A percentile compares a stretch with the other conserved stretches of the same genome.
Conservation (phyloP, 1,284 basidiomycete genomes). For the Athelia sp. region DNA sequence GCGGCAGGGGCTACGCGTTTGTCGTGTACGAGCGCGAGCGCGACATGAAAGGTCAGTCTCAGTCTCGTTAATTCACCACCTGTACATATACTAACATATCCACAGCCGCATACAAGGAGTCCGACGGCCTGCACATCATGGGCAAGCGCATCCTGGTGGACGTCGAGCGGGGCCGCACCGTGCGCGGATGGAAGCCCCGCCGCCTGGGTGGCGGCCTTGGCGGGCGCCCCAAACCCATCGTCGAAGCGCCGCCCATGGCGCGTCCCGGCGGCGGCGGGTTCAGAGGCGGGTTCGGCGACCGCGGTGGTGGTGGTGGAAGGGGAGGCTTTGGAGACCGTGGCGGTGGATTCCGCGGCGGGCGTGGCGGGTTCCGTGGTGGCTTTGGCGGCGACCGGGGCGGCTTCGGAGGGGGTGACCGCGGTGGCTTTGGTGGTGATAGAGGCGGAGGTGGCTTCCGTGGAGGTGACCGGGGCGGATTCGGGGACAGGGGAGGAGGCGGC, state of each 20-base stretch:
- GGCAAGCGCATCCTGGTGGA: constrained; percentile 95
- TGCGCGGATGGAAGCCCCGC: constrained; percentile 97
- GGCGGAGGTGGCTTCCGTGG: constrained; percentile 22
- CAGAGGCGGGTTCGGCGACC: constrained; percentile 34
- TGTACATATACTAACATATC: constrained; percentile 10
- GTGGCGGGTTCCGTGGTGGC: constrained; percentile 25
- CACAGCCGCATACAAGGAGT: constrained; percentile 97
- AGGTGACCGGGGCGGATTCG: constrained; percentile 24
- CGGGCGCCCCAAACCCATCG: constrained; percentile 85
- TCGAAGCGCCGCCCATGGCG: constrained; percentile 35
- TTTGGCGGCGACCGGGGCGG: constrained; percentile 29
- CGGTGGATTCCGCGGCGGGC: too few species aligned
- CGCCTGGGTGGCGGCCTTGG: constrained; percentile 94
- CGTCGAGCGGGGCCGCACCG: constrained; percentile 96
- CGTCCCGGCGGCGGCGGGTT: constrained; percentile 38
- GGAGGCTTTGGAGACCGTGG: constrained; percentile 40
- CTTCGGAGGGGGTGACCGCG: constrained; percentile 30
- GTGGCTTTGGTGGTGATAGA: constrained; percentile 24
- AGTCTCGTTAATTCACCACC: constrained; percentile 13
- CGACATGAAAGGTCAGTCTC: constrained; percentile 90
- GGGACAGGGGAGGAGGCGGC: constrained; percentile 28
- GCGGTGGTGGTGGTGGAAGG: constrained; percentile 33
- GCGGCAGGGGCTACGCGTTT: constrained; percentile 92
- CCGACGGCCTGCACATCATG: constrained; percentile 95
- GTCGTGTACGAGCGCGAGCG: constrained; percentile 96